Evolutionary conservation across 139 green algal genomes (phyloP).

Genomic region (Penium margaritaceum): DNA sequence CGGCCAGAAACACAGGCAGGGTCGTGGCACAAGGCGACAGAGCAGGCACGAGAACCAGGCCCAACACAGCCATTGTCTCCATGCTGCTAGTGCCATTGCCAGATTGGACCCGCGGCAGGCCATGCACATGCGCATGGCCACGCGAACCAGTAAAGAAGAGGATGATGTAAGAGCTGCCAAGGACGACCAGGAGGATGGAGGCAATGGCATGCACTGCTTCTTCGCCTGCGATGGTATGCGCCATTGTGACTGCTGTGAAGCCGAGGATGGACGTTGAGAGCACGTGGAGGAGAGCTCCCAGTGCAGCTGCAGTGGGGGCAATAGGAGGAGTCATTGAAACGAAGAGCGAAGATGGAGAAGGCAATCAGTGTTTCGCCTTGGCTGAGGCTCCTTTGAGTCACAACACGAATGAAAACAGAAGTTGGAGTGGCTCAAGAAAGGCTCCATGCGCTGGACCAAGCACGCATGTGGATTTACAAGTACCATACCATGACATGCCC

Average conservation of each 20-base stretch:
- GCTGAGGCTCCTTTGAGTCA: too few species aligned
- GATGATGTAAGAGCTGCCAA: conserved; percentile 23
- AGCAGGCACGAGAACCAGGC: conserved; percentile 30
- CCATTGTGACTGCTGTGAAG: conserved; percentile 32
- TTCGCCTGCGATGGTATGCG: conserved; percentile 28
- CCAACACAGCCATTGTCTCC: conserved; percentile 29
- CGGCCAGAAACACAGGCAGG: conserved; percentile 39
- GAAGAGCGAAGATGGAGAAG: too few species aligned
- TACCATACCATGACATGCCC: too few species aligned
- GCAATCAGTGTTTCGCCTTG: too few species aligned
- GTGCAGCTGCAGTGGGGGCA: conserved; percentile 11
- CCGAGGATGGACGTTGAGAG: conserved; percentile 39
- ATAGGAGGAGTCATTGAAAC: not conserved
- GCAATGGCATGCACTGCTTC: conserved; percentile 32
- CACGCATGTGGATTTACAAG: too few species aligned
- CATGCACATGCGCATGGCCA: too few species aligned
- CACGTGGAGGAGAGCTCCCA: conserved; percentile 31
- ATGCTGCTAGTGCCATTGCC: conserved; percentile 11
- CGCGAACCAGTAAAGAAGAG: too few species aligned
- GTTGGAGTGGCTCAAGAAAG: too few species aligned
- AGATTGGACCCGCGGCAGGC: too few species aligned
- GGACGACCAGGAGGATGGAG: conserved; percentile 34
- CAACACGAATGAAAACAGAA: too few species aligned
- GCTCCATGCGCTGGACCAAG: too few species aligned
- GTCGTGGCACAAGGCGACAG: conserved; percentile 38